Evolutionary conservation across 1,284 basidiomycete species (phyloP).

Genomic region (Cutaneotrichosporon sp.): DNA sequence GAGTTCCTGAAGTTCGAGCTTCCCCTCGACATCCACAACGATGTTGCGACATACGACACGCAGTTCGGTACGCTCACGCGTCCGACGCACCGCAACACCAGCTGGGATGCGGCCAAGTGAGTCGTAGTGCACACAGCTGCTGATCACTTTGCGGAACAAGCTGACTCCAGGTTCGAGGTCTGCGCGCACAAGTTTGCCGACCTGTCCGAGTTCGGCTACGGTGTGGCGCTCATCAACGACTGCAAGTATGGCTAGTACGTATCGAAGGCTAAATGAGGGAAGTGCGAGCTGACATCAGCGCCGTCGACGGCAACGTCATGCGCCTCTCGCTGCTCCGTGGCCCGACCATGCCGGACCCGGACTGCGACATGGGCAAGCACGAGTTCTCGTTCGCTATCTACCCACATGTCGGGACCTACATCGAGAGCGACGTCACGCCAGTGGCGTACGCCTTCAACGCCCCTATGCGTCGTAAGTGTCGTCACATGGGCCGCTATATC

Average conservation of each 20-base stretch:
- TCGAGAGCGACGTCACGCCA: conserved; percentile 61
- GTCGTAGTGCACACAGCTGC: neutral
- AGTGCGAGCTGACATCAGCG: conserved; percentile 30
- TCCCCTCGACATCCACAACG: conserved; percentile 78
- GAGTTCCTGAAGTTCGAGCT: conserved; percentile 91
- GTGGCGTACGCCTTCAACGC: conserved; percentile 87
- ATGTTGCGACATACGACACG: conserved; percentile 85
- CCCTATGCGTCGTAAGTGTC: conserved; percentile 57
- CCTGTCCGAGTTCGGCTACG: conserved; percentile 71
- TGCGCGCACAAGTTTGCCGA: conserved; percentile 69
- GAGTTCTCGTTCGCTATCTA: conserved; percentile 84
- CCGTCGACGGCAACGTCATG: conserved; percentile 77
- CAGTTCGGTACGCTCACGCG: conserved; percentile 87
- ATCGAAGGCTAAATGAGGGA: neutral
- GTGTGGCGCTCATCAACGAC: conserved; percentile 89
- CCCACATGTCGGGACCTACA: conserved; percentile 81
- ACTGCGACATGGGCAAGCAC: conserved; percentile 62
- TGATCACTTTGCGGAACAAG: too few species aligned
- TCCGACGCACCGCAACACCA: conserved; percentile 92
- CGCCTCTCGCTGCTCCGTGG: conserved; percentile 84
- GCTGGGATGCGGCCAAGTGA: conserved; percentile 58
- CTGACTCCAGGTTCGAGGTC: conserved; percentile 61
- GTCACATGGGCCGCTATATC: too few species aligned
- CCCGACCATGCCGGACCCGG: conserved; percentile 79
- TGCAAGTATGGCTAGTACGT: conserved; percentile 73